These are phyloP conservation scores for Pestalotiopsis sp. DNA, from an alignment of 2,329 filamentous ascomycete genomes.

Conservation along the genomic window DNA sequence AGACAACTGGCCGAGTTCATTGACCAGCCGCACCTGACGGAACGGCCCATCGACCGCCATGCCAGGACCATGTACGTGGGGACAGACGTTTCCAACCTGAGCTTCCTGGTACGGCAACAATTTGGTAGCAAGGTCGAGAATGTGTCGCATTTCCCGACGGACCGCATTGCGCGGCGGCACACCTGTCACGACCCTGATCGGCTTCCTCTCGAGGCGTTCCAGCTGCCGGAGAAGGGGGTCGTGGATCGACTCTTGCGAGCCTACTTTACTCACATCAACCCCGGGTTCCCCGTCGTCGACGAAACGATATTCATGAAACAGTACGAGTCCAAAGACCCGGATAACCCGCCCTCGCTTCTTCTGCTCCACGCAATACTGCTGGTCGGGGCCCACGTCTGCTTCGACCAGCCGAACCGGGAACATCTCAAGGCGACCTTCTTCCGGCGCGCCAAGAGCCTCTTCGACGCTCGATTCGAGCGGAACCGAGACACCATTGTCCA, in stretches of 20 bases:
- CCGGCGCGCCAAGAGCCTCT: constrained; percentile 53
- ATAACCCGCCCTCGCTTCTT: constrained; percentile 47
- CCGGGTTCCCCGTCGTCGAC: constrained; percentile 54
- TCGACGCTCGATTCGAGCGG: constrained; percentile 55
- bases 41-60: constrained; percentile 47
- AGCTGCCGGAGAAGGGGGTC: constrained; percentile 48
- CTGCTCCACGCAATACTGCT: constrained; percentile 53
- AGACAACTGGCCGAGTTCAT: constrained; percentile 53
- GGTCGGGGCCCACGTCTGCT: constrained; percentile 53
- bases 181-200: constrained; percentile 43
- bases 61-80: constrained; percentile 57
- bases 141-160: constrained; percentile 41
- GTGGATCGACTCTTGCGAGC: constrained; percentile 52
- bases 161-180: constrained; percentile 41
- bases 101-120: constrained; percentile 55
- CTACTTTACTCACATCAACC: constrained; percentile 53
- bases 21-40: constrained; percentile 46
- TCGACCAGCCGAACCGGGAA: constrained; percentile 40
- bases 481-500: constrained; percentile 58
- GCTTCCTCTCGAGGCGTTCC: constrained; percentile 48
- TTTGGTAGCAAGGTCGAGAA: constrained; percentile 23
- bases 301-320: constrained; percentile 53
- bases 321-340: constrained; percentile 47
- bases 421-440: constrained; percentile 51
- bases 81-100: constrained; percentile 57